Percentiles rank a stretch among this genome's conserved stretches.
phyloP scores from a whole-genome alignment of 2,329 filamentous ascomycete species.

The Epichloe festucae region DNA sequence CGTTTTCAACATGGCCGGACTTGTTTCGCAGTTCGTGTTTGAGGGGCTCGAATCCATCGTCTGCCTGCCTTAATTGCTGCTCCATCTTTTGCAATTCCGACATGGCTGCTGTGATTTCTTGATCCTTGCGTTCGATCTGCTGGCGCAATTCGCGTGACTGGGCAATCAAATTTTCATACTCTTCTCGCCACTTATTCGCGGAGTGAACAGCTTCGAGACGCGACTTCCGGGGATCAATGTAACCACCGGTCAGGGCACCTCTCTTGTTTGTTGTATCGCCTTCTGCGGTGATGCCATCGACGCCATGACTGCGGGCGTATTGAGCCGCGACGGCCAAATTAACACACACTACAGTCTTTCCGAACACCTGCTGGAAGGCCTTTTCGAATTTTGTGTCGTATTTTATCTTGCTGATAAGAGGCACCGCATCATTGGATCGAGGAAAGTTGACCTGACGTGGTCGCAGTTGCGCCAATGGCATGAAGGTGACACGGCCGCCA shows the following conservation, averaged over 20 bases:
- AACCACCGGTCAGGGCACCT: conserved; percentile 90
- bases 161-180: conserved; percentile 54
- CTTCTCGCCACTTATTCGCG: conserved; percentile 60
- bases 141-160: conserved; percentile 53
- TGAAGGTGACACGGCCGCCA: conserved; percentile 83
- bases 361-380: conserved; percentile 91
- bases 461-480: conserved; percentile 75
- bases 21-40: conserved; percentile 65
- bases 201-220: conserved; percentile 73
- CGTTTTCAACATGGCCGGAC: conserved; percentile 59
- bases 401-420: conserved; percentile 71
- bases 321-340: conserved; percentile 78
- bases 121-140: conserved; percentile 67
- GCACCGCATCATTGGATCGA: conserved; percentile 74
- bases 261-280: conserved; percentile 92
- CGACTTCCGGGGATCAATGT: conserved; percentile 74
- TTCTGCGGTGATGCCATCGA: conserved; percentile 87
- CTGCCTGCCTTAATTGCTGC: conserved; percentile 62
- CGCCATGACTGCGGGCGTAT: conserved; percentile 81
- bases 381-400: conserved; percentile 67
- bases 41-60: conserved; percentile 71
- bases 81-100: conserved; percentile 74
- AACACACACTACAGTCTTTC: conserved; percentile 86
- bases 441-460: conserved; percentile 64
- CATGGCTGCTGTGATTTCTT: conserved; percentile 78